A percentile compares a stretch with the other conserved stretches of the same genome.
Conservation (phyloP, 2,329 filamentous ascomycete genomes). For the Acrodontium crateriforme region DNA sequence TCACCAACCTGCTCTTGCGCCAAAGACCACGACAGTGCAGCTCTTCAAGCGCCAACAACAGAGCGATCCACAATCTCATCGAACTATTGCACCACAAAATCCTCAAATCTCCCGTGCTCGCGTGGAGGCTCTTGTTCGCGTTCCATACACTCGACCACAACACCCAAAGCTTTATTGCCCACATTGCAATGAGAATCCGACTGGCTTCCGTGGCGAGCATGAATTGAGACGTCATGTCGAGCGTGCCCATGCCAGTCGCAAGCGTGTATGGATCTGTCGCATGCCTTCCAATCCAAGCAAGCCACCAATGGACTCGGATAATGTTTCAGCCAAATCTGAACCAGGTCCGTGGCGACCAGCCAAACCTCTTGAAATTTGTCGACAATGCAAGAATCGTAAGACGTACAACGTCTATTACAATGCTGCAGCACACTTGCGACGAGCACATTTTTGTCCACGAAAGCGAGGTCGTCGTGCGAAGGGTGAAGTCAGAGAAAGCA, state of each 20-base stretch:
- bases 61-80: conserved; percentile 5
- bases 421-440: conserved; percentile 75
- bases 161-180: conserved; percentile 59
- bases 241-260: conserved; percentile 49
- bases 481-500: conserved; percentile 38
- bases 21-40: conserved; percentile 14
- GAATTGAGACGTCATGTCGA: conserved; percentile 45
- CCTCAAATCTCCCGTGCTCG: too few relatives aligned
- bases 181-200: conserved; percentile 56
- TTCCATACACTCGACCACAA: conserved; percentile 50
- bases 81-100: conserved; percentile 31
- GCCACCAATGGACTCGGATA: too few relatives aligned
- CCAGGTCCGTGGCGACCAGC: conserved; percentile 31
- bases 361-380: conserved; percentile 64
- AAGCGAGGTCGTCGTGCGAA: conserved; percentile 44
- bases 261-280: conserved; percentile 50
- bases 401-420: conserved; percentile 89
- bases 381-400: conserved; percentile 64
- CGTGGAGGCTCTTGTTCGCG: too few relatives aligned
- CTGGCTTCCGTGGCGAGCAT: conserved; percentile 76
- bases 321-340: too few relatives aligned
- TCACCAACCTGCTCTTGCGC: conserved; percentile 3
- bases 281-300: conserved; percentile 32
- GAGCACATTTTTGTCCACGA: conserved; percentile 71
- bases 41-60: conserved; percentile 20